Conservation (phyloP, 2,329 filamentous ascomycete genomes). For the Aspergillus versicolor region DNA sequence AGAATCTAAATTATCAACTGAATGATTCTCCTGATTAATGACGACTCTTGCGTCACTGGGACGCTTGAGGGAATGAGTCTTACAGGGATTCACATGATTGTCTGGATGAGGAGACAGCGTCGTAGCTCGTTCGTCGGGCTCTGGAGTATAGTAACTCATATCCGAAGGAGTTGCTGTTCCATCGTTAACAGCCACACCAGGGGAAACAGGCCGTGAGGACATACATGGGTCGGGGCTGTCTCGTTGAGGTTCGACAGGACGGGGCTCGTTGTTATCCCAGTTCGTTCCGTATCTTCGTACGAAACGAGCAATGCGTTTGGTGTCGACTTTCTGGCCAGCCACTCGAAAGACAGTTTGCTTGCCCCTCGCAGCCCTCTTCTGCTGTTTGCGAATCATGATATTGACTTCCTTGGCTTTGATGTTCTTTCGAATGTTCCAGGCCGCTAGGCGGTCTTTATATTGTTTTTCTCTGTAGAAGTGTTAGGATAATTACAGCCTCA, state of each 20-base stretch:
- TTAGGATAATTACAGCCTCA: neutral
- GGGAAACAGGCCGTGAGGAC: conserved; percentile 6
- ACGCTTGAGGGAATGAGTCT: conserved; percentile 18
- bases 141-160: conserved; percentile 39
- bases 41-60: neutral
- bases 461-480: conserved; percentile 34
- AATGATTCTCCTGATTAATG: conserved; percentile 13
- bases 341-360: conserved; percentile 38
- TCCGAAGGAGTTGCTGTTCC: conserved; percentile 35
- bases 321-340: conserved; percentile 34
- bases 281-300: conserved; percentile 31
- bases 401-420: conserved; percentile 40
- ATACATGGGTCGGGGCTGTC: conserved; percentile 35
- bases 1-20: conserved; percentile 27
- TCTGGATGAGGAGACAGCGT: conserved; percentile 32
- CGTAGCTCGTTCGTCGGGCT: conserved; percentile 29
- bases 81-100: conserved; percentile 25
- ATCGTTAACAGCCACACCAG: neutral
- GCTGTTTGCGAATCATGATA: conserved; percentile 38
- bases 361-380: conserved; percentile 37
- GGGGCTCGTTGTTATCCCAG: conserved; percentile 25
- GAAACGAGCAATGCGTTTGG: conserved; percentile 36
- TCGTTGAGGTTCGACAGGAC: conserved; percentile 16
- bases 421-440: conserved; percentile 39
- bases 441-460: conserved; percentile 39